Evolutionary conservation across 768 basidiomycete genomes (phyloP), one percentile per base, ranked within the genome.

Genomic region (Psilocybe tampanensis): DNA sequence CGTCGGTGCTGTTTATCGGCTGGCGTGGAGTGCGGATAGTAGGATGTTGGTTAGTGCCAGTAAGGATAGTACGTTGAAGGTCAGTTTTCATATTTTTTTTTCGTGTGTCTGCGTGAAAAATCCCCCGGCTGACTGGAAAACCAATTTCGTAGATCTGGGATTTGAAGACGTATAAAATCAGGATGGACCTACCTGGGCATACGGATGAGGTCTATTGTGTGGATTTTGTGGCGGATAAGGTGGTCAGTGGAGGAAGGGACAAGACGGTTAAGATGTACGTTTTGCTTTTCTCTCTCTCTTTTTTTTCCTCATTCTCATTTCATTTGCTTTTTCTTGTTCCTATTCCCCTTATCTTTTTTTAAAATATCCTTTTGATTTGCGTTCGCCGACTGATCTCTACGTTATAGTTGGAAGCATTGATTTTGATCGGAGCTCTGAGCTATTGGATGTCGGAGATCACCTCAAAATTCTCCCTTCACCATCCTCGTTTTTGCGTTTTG

Each of bases 201-300:
- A 92, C 90, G 1, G 96, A 99, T 63, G 96, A 99, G 70, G 95
- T 99, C 33, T 98, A 98, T 74, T 98, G 96, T 66, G 96, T 99
- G 15, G 96, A 98, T 72, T 99, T 97, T 68, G 95, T 99, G 1
- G 95, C 95, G 0, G 96, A 99, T 76, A 99, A 99, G 71, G 84
- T 98, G n/a, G 94, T 97, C 61, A 96, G 94, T 68, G 96, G 95
- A n/a, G 96, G 96, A 13, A 77, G 90, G 43, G 96, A 98, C 74
- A 84, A 86, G 64, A 89, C 85, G 18, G 86, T 98, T 11, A 97
- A 97, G 76, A 98, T 98, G 93, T 97, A 68, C 63, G 92, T 76
- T 41, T 43, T 42, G 22, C 0, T 75, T 47, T 42, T 19, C 33
- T 22, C 15, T 39, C 36, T 8, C 36, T n/a, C 36, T 29, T 29